Evolutionary conservation across 2,329 filamentous ascomycete species (phyloP).

Genomic region (Monosporascus sp.): DNA sequence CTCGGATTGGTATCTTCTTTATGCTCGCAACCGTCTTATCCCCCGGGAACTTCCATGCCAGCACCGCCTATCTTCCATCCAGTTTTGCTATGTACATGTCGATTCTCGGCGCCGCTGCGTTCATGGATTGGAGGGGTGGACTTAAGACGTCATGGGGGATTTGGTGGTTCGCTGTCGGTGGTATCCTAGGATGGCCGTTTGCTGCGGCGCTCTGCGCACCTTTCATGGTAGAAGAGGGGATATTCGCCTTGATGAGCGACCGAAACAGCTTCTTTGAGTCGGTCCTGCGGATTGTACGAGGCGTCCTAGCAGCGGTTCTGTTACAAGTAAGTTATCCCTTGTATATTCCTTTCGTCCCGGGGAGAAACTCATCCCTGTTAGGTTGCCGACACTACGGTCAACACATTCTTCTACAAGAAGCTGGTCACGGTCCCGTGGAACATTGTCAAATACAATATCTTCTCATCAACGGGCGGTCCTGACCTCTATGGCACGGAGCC

Average conservation of each 20-base stretch:
- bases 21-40: constrained; percentile 70
- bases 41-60: constrained; percentile 90
- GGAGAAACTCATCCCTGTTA: constrained; percentile 29
- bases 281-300: constrained; percentile 58
- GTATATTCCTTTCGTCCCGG: not conserved
- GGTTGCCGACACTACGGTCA: constrained; percentile 65
- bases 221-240: constrained; percentile 71
- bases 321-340: constrained; percentile 56
- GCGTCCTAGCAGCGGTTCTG: constrained; percentile 58
- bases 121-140: constrained; percentile 83
- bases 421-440: constrained; percentile 77
- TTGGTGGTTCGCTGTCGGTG: constrained; percentile 83
- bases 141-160: constrained; percentile 78
- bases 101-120: constrained; percentile 79
- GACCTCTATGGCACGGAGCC: constrained; percentile 94
- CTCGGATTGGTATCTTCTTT: constrained; percentile 80
- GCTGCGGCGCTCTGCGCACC: constrained; percentile 75
- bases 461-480: constrained; percentile 74
- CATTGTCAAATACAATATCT: constrained; percentile 93
- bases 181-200: constrained; percentile 91
- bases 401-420: constrained; percentile 81
- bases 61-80: constrained; percentile 80
- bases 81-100: constrained; percentile 95
- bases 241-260: constrained; percentile 50
- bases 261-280: constrained; percentile 55